Evolutionary conservation across 2,329 filamentous ascomycete species (phyloP).

Genomic region (Phymatotrichopsis omnivora): DNA sequence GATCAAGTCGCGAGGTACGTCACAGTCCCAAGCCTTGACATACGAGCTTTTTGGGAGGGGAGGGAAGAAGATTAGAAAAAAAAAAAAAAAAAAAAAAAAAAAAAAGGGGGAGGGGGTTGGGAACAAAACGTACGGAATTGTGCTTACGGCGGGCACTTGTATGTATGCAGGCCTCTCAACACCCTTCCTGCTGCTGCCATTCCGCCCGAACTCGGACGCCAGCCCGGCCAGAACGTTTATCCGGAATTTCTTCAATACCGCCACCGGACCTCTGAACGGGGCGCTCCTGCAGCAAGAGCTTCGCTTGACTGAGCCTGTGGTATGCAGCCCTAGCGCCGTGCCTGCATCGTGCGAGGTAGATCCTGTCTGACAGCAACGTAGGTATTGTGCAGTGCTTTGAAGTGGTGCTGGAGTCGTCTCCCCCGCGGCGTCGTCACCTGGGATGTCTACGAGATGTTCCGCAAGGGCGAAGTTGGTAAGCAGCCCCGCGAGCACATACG

Average conservation of each 20-base stretch:
- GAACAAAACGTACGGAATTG: no score
- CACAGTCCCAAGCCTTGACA: no score
- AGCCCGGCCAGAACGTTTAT: slow-evolving; percentile 87
- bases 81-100: no score
- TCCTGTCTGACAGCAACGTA: slow-evolving; percentile 37
- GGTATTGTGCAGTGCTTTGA: slow-evolving; percentile 87
- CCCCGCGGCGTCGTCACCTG: slow-evolving; percentile 87
- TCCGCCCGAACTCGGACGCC: slow-evolving; percentile 84
- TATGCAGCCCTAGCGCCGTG: slow-evolving; percentile 39
- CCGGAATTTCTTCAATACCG: slow-evolving; percentile 75
- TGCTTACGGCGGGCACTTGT: no score
- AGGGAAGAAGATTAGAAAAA: no score
- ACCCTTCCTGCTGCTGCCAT: slow-evolving; percentile 90
- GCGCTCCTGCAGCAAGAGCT: slow-evolving; percentile 72
- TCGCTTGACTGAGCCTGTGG: slow-evolving; percentile 87
- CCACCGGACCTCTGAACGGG: slow-evolving; percentile 52
- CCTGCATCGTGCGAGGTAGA: slow-evolving; percentile 2
- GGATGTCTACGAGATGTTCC: slow-evolving; percentile 95
- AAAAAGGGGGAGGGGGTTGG: no score
- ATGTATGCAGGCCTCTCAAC: slow-evolving; percentile 56
- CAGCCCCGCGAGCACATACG: no score
- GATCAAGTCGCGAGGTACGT: slow-evolving; percentile 83
- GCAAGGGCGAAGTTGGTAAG: slow-evolving; percentile 81
- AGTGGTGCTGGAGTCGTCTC: slow-evolving; percentile 97
- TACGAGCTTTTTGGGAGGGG: no score